Evolutionary conservation across 2,329 filamentous ascomycete genomes (phyloP).

Genomic region (Cucurbitaria berberidis): DNA sequence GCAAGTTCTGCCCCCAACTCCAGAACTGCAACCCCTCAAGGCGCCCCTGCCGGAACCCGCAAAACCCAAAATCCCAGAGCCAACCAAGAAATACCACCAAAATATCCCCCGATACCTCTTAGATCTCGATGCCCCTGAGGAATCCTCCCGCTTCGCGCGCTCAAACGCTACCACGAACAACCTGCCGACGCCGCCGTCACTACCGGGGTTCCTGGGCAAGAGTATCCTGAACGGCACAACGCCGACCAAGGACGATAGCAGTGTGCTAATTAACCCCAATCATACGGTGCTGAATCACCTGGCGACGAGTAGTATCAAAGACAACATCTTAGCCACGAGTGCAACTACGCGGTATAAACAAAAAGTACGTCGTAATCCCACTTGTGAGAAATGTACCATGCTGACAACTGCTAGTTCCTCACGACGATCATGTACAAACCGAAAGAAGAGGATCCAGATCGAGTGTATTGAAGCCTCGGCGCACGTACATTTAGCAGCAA

Average conservation of each 20-base stretch:
- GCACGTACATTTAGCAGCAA: no score
- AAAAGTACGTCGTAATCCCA: constrained; percentile 66
- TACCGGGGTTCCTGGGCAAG: constrained; percentile 91
- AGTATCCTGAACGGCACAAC: constrained; percentile 91
- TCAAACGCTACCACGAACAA: constrained; percentile 78
- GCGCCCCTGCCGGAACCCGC: constrained; percentile 33
- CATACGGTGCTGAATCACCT: constrained; percentile 96
- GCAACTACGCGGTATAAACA: constrained; percentile 97
- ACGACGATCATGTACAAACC: constrained; percentile 98
- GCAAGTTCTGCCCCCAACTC: constrained; percentile 53
- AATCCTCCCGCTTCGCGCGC: constrained; percentile 74
- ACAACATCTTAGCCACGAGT: constrained; percentile 91
- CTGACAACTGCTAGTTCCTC: constrained; percentile 71
- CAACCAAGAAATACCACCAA: constrained; percentile 66
- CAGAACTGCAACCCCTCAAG: constrained; percentile 33
- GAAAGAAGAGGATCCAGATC: constrained; percentile 56
- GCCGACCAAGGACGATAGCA: constrained; percentile 96
- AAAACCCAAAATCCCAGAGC: constrained; percentile 34
- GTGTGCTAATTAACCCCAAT: constrained; percentile 94
- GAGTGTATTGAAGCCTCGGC: not conserved
- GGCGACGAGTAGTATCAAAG: constrained; percentile 97
- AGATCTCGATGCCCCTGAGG: constrained; percentile 85
- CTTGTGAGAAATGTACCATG: not conserved
- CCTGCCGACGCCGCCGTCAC: constrained; percentile 79
- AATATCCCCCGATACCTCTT: constrained; percentile 83